A percentile compares a stretch with the other conserved stretches of the same genome.
Conservation (phyloP, 1,284 basidiomycete genomes). For the Leccinum pallidistipes region DNA sequence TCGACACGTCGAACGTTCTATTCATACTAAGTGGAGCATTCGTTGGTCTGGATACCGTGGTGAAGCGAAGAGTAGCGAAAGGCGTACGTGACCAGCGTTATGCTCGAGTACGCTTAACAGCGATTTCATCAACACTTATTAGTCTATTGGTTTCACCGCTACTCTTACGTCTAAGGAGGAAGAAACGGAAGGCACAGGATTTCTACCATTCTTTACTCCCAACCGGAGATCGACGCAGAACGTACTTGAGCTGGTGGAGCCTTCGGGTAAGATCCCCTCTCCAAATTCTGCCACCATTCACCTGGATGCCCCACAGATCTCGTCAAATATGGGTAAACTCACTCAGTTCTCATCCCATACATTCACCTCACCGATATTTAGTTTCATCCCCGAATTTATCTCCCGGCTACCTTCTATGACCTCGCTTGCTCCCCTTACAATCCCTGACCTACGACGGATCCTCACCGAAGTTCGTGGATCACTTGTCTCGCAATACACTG, state of each 20-base stretch:
- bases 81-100: slow-evolving; percentile 57
- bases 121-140: slow-evolving; percentile 5
- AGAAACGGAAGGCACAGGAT: slow-evolving; percentile 27
- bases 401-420: slow-evolving; percentile 89
- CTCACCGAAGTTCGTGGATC: slow-evolving; percentile 91
- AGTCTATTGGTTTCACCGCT: slow-evolving; percentile 91
- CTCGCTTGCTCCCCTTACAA: slow-evolving; percentile 72
- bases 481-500: slow-evolving; percentile 86
- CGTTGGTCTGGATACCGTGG: slow-evolving; percentile 85
- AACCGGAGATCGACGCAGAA: slow-evolving; percentile 54
- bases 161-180: slow-evolving; percentile 51
- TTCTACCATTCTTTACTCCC: slow-evolving; percentile 72
- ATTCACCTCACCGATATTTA: slow-evolving; percentile 28
- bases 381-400: slow-evolving; percentile 93
- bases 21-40: slow-evolving; percentile 94
- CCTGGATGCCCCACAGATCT: slow-evolving; percentile 54
- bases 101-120: background rate
- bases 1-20: slow-evolving; percentile 87
- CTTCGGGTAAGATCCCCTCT: slow-evolving; percentile 45
- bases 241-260: slow-evolving; percentile 67
- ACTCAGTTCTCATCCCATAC: background rate
- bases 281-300: slow-evolving; percentile 6
- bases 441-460: slow-evolving; percentile 81
- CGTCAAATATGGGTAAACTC: slow-evolving; percentile 74
- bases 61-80: slow-evolving; percentile 78